Evolutionary conservation across 2,329 filamentous ascomycete genomes (phyloP).

Genomic region (Plenodomus lindquistii): DNA sequence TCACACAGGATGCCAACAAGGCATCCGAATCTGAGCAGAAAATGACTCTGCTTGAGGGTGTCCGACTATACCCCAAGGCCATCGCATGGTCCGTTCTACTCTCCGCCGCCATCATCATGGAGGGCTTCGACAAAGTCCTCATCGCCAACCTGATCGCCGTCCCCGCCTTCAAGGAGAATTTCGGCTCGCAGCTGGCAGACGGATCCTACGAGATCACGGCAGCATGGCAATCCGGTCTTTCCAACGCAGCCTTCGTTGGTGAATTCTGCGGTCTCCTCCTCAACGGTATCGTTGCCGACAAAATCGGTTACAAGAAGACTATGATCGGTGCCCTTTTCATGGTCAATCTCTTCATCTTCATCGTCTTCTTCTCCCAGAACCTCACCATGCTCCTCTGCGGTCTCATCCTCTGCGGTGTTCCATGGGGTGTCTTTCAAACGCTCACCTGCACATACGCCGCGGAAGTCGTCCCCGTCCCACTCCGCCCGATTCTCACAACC

Average conservation of each 20-base stretch:
- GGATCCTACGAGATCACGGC: conserved; percentile 49
- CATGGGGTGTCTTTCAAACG: conserved; percentile 54
- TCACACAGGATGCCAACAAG: conserved; percentile 37
- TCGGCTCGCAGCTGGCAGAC: conserved; percentile 44
- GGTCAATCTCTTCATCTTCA: conserved; percentile 40
- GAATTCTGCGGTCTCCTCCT: conserved; percentile 51
- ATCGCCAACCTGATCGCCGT: conserved; percentile 74
- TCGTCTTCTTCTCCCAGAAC: conserved; percentile 42
- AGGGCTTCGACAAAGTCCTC: conserved; percentile 81
- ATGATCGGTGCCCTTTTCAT: conserved; percentile 40
- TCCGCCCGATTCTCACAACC: conserved; percentile 62
- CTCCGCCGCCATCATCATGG: conserved; percentile 87
- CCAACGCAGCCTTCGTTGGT: conserved; percentile 52
- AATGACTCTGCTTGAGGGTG: conserved; percentile 67
- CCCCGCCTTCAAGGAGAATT: conserved; percentile 50
- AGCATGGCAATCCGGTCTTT: conserved; percentile 52
- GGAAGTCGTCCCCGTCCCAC: conserved; percentile 70
- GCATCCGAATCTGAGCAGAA: conserved; percentile 52
- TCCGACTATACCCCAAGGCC: conserved; percentile 83
- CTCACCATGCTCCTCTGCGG: conserved; percentile 64
- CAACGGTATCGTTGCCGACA: conserved; percentile 51
- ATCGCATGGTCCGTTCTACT: conserved; percentile 82
- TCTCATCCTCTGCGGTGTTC: conserved; percentile 55
- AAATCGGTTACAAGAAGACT: conserved; percentile 47
- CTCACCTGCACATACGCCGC: conserved; percentile 54